Evolutionary conservation across 75 land plant species (phyloP).

Genomic region (Picea glauca): DNA sequence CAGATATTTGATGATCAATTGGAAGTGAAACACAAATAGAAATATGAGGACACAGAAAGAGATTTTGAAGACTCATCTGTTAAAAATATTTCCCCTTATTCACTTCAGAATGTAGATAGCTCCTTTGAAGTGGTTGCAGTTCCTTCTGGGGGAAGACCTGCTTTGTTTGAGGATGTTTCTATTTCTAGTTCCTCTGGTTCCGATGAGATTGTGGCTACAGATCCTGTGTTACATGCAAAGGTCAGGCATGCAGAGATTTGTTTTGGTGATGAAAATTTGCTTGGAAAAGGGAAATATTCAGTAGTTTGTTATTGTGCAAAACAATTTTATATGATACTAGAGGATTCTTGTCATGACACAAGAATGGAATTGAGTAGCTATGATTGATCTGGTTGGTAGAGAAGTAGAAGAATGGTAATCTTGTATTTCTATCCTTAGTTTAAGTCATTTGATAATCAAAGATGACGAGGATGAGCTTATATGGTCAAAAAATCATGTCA

Average conservation of each 20-base stretch:
- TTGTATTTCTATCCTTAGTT: too few species aligned
- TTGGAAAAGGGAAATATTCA: conserved; percentile 63
- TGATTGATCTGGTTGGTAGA: too few species aligned
- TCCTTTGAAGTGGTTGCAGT: conserved; percentile 31
- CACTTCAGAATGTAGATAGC: conserved; percentile 18
- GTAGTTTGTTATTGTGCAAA: conserved; percentile 75
- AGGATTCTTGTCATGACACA: too few species aligned
- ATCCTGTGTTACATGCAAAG: conserved; percentile 3
- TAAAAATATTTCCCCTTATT: conserved; percentile 7
- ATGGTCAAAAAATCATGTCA: too few species aligned
- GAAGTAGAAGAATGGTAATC: too few species aligned
- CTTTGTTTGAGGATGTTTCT: conserved; percentile 24
- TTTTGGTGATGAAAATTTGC: conserved; percentile 89
- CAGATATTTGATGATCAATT: background rate
- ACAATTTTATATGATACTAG: conserved; percentile 26
- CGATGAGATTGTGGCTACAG: background rate
- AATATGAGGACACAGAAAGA: conserved; percentile 15
- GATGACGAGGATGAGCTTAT: too few species aligned
- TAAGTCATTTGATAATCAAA: too few species aligned
- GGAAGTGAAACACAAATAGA: conserved; percentile 16
- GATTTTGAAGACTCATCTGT: conserved; percentile 7
- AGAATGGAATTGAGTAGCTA: too few species aligned
- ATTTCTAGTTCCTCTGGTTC: conserved; percentile 19
- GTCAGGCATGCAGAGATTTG: conserved; percentile 42
- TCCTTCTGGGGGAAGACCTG: conserved; percentile 9